Evolutionary conservation across 2,329 filamentous ascomycete genomes (phyloP).

Genomic region (Hymenoscyphus salicellus): DNA sequence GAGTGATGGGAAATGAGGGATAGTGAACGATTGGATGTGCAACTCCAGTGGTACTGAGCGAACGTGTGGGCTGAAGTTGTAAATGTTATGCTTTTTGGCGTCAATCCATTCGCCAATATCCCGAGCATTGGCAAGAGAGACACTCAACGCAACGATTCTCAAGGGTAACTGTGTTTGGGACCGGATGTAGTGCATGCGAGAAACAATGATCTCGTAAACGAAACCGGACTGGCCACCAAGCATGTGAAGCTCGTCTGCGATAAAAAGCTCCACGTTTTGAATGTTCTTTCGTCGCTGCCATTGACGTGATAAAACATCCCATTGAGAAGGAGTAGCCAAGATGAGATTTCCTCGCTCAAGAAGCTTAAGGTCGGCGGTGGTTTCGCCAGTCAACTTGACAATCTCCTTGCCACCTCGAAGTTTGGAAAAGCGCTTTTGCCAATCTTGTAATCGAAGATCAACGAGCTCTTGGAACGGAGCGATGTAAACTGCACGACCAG

Average conservation of each 20-base stretch:
- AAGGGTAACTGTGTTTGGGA: constrained; percentile 81
- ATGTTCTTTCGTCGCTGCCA: constrained; percentile 98
- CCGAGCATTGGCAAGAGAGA: constrained; percentile 86
- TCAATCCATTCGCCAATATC: constrained; percentile 98
- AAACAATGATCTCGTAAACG: constrained; percentile 94
- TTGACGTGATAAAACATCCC: constrained; percentile 92
- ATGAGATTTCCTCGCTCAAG: constrained; percentile 85
- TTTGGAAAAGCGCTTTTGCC: constrained; percentile 71
- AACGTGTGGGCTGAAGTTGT: constrained; percentile 94
- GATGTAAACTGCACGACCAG: constrained; percentile 85
- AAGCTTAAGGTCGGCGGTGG: constrained; percentile 82
- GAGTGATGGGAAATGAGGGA: constrained; percentile 93
- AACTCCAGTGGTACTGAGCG: constrained; percentile 87
- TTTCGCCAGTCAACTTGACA: constrained; percentile 91
- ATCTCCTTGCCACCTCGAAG: constrained; percentile 83
- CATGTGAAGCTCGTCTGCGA: constrained; percentile 93
- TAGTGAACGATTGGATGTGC: constrained; percentile 91
- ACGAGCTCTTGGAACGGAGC: constrained; percentile 93
- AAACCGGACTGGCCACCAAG: constrained; percentile 83
- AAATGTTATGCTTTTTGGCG: constrained; percentile 95
- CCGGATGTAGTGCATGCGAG: constrained; percentile 93
- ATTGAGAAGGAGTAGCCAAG: constrained; percentile 87
- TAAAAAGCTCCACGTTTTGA: constrained; percentile 83
- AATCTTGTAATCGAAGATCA: constrained; percentile 76
- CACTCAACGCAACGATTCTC: constrained; percentile 84